Conservation (phyloP, 768 basidiomycete genomes). For the Boletus patriciae region DNA sequence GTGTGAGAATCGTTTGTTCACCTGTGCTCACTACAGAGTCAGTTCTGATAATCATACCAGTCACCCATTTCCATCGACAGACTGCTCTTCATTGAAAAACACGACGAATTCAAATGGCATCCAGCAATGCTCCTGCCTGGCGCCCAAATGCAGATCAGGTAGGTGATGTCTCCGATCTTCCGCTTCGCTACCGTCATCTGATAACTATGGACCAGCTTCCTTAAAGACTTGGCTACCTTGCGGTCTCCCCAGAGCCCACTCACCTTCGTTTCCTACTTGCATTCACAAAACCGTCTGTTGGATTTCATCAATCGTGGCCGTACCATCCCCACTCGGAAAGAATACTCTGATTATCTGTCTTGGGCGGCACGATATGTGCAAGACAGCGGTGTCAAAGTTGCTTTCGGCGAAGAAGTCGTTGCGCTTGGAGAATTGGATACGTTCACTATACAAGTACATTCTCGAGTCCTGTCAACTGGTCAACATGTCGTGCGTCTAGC, state of each 20-base stretch:
- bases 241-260: conserved; percentile 50
- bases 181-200: neutral
- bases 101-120: conserved; percentile 51
- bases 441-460: conserved; percentile 41
- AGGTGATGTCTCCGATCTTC: conserved; percentile 1
- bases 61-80: conserved; percentile 26
- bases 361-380: conserved; percentile 51
- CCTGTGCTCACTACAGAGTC: neutral
- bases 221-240: conserved; percentile 55
- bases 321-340: conserved; percentile 51
- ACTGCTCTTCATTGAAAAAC: conserved; percentile 49
- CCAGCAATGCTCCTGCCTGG: conserved; percentile 56
- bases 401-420: conserved; percentile 49
- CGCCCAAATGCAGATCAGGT: conserved; percentile 56
- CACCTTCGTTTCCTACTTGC: conserved; percentile 54
- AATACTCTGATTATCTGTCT: conserved; percentile 53
- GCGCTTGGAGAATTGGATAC: conserved; percentile 35
- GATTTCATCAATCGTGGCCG: conserved; percentile 55
- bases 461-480: conserved; percentile 37
- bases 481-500: conserved; percentile 35
- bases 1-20: conserved; percentile 9
- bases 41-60: conserved; percentile 6
- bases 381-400: conserved; percentile 42
- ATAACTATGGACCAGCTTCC: conserved; percentile 36
- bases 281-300: conserved; percentile 47